A percentile compares a stretch with the other conserved stretches of the same genome.
Conservation (phyloP, 768 basidiomycete genomes). For the Amanita polypyramis region DNA sequence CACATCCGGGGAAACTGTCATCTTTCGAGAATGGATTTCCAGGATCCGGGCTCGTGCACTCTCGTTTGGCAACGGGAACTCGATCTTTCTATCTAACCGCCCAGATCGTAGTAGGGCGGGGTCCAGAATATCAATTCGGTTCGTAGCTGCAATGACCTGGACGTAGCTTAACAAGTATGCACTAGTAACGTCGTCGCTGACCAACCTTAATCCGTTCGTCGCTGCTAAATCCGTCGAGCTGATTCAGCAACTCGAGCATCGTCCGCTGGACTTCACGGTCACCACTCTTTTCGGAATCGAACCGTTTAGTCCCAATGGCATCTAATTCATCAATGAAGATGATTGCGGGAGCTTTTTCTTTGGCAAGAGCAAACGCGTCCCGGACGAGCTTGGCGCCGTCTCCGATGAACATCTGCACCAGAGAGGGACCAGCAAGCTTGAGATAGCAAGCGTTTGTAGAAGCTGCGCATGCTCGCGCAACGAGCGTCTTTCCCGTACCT, state of each 20-base stretch:
- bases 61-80: slow-evolving; percentile 95
- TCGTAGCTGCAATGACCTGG: slow-evolving; percentile 97
- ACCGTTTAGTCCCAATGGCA: slow-evolving; percentile 98
- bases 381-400: slow-evolving; percentile 98
- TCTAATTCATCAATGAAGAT: slow-evolving; percentile 99
- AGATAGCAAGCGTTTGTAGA: slow-evolving; percentile 98
- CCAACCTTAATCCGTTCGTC: slow-evolving; percentile 93
- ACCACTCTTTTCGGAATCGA: slow-evolving; percentile 97
- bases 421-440: slow-evolving; percentile 93
- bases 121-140: slow-evolving; percentile 97
- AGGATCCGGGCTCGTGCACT: slow-evolving; percentile 93
- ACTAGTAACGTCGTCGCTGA: slow-evolving; percentile 11
- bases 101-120: slow-evolving; percentile 97
- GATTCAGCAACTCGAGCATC: slow-evolving; percentile 98
- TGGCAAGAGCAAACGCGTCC: slow-evolving; percentile 95
- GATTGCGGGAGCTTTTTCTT: slow-evolving; percentile 97
- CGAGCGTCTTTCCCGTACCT: slow-evolving; percentile 97
- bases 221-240: slow-evolving; percentile 94
- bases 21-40: slow-evolving; percentile 95
- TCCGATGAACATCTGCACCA: slow-evolving; percentile 99
- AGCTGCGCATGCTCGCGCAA: slow-evolving; percentile 96
- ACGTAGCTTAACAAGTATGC: slow-evolving; percentile 6
- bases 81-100: slow-evolving; percentile 95
- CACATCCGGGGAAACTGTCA: slow-evolving; percentile 79
- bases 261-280: slow-evolving; percentile 99